Percentiles rank a stretch among this genome's conserved stretches.
Conservation (phyloP, 176 grass and related monocot genomes). For the Chrysopogon serrulatus region DNA sequence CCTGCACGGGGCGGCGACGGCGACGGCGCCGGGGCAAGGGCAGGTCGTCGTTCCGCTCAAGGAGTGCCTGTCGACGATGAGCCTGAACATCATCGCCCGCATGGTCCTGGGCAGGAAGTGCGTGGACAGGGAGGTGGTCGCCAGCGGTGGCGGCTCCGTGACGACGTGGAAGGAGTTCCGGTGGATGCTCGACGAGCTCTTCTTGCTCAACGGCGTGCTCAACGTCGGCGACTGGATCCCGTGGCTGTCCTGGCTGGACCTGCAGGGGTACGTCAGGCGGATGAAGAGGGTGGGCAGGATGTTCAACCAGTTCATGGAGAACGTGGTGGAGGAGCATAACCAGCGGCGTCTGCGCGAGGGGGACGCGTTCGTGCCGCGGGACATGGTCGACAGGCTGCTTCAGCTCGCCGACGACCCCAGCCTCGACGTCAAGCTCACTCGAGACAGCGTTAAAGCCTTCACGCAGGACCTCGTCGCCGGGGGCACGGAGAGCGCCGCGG, state of each 20-base stretch:
- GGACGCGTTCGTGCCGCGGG: slow-evolving; percentile 35
- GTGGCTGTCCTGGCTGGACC: slow-evolving; percentile 43
- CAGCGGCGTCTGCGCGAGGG: slow-evolving; percentile 35
- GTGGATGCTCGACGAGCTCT: slow-evolving; percentile 49
- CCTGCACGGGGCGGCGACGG: not conserved
- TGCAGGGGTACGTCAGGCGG: slow-evolving; percentile 54
- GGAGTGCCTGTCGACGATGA: slow-evolving; percentile 35
- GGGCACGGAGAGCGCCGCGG: slow-evolving; percentile 50
- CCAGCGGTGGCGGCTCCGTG: not conserved
- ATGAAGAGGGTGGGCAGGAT: slow-evolving; percentile 54
- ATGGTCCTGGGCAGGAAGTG: slow-evolving; percentile 63
- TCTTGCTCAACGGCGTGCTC: slow-evolving; percentile 59
- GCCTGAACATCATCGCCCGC: slow-evolving; percentile 48
- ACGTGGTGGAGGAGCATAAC: slow-evolving; percentile 57
- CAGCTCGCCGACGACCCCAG: slow-evolving; percentile 44
- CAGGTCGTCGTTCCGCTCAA: slow-evolving; percentile 27
- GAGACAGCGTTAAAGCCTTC: slow-evolving; percentile 48
- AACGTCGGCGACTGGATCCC: slow-evolving; percentile 60
- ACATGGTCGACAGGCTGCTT: slow-evolving; percentile 65
- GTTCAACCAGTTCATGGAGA: slow-evolving; percentile 54
- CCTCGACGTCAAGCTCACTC: slow-evolving; percentile 45
- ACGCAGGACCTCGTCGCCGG: slow-evolving; percentile 57
- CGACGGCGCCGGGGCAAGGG: too few species aligned
- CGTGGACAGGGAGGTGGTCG: not conserved
- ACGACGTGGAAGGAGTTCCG: slow-evolving; percentile 42